Percentiles rank a stretch among this genome's conserved stretches.
Conservation (phyloP, 345 rosid genomes). For the Clausena lansium region DNA sequence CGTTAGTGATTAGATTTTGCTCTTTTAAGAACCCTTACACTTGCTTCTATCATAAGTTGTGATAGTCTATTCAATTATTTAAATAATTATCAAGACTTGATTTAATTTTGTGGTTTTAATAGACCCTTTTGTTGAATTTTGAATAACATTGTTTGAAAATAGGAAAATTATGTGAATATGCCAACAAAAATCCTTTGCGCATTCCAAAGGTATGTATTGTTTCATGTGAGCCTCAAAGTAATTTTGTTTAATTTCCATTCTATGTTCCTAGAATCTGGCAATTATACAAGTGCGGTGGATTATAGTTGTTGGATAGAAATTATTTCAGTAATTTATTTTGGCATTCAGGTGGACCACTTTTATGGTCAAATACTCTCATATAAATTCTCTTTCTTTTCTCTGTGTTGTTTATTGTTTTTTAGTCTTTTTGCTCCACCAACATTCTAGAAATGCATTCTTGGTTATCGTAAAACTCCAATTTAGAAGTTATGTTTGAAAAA, state of each 20-base stretch:
- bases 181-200: slow-evolving; percentile 83
- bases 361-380: neutral
- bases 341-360: neutral
- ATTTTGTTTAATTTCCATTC: neutral
- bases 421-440: neutral
- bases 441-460: neutral
- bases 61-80: slow-evolving; percentile 1
- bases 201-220: slow-evolving; percentile 76
- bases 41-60: neutral
- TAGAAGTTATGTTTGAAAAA: neutral
- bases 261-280: neutral
- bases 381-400: neutral
- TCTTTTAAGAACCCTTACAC: neutral
- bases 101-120: neutral
- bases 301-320: neutral
- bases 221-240: slow-evolving; percentile 9
- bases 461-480: neutral
- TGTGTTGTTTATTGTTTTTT: neutral
- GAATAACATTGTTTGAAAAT: slow-evolving; percentile 37
- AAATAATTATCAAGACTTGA: neutral
- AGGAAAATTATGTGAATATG: slow-evolving; percentile 93
- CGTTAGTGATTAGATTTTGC: neutral
- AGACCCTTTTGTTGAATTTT: neutral
- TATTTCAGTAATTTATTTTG: neutral
- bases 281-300: neutral